A percentile compares a stretch with the other conserved stretches of the same genome.
Evolutionary conservation across 106 monocot species (phyloP).

Genomic region (Xerophyta viscosa): DNA sequence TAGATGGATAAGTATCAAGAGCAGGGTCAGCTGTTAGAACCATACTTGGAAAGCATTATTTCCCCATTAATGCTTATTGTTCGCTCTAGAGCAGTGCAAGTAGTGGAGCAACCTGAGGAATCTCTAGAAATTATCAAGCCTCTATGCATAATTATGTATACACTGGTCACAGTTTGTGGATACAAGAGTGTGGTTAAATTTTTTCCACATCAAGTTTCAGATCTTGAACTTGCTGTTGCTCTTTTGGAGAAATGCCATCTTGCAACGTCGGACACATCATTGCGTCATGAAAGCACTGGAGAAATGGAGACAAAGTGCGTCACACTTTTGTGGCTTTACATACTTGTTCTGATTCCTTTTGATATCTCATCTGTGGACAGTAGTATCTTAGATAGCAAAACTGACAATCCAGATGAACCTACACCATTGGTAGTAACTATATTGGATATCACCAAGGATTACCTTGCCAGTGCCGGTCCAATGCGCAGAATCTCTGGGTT

Average conservation of each 20-base stretch:
- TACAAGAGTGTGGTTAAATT: constrained; percentile 89
- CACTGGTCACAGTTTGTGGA: constrained; percentile 78
- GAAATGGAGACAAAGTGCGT: constrained; percentile 96
- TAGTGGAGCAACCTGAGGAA: constrained; percentile 21
- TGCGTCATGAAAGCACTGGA: constrained; percentile 90
- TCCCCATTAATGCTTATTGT: constrained; percentile 75
- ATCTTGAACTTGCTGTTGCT: constrained; percentile 80
- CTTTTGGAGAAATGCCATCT: constrained; percentile 71
- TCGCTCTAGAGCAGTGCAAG: constrained; percentile 41
- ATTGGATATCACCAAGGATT: constrained; percentile 83
- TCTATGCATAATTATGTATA: constrained; percentile 78
- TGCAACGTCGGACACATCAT: constrained; percentile 30
- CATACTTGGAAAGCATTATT: constrained; percentile 76
- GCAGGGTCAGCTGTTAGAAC: constrained; percentile 91
- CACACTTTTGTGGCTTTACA: constrained; percentile 90
- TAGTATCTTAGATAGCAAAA: constrained; percentile 38
- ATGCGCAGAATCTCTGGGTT: constrained; percentile 89
- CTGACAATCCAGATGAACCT: constrained; percentile 14
- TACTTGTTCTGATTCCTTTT: constrained; percentile 95
- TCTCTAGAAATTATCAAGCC: constrained; percentile 61
- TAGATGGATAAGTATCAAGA: constrained; percentile 99
- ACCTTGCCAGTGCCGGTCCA: constrained; percentile 88
- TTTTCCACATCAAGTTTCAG: constrained; percentile 97
- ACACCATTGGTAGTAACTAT: constrained; percentile 74
- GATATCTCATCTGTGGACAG: constrained; percentile 86